Evolutionary conservation across 2,329 filamentous ascomycete species (phyloP).

Genomic region (Fusarium sp.): DNA sequence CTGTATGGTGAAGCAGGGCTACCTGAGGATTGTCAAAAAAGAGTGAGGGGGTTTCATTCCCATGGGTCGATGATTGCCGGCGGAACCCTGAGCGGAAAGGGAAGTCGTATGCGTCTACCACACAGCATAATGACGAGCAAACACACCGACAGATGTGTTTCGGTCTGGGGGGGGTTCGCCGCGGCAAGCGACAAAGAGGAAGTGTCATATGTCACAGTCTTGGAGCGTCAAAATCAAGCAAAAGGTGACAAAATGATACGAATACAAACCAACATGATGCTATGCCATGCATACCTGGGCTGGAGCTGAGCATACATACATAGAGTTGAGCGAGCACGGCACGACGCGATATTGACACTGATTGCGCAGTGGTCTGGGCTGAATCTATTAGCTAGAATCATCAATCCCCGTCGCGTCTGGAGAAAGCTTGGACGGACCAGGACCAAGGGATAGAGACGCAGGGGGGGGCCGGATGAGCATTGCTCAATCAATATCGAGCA

Average conservation of each 20-base stretch:
- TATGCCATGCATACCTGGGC: not conserved
- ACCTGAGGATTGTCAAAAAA: constrained; percentile 18
- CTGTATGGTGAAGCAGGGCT: constrained; percentile 26
- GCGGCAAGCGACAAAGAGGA: constrained; percentile 24
- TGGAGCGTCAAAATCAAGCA: constrained; percentile 25
- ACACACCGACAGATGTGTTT: constrained; percentile 25
- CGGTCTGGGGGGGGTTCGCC: constrained; percentile 27
- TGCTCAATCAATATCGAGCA: constrained; percentile 10
- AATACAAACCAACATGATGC: not conserved
- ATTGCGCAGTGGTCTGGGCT: constrained; percentile 24
- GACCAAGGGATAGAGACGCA: constrained; percentile 29
- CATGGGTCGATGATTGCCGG: constrained; percentile 10
- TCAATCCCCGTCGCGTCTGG: constrained; percentile 22
- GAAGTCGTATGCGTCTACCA: constrained; percentile 24
- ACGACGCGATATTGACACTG: constrained; percentile 34
- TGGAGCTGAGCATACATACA: not conserved
- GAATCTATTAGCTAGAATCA: constrained; percentile 6
- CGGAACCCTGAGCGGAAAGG: constrained; percentile 19
- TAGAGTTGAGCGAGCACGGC: constrained; percentile 18
- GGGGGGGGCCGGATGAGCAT: constrained; percentile 14
- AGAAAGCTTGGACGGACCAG: constrained; percentile 28
- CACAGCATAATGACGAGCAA: constrained; percentile 19
- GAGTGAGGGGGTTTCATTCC: constrained; percentile 15
- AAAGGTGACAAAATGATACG: constrained; percentile 12
- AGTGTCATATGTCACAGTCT: constrained; percentile 28